Percentiles rank a stretch among this genome's conserved stretches.
Conservation (phyloP, 73 alveolate genomes). For the Stentor roeselii region DNA sequence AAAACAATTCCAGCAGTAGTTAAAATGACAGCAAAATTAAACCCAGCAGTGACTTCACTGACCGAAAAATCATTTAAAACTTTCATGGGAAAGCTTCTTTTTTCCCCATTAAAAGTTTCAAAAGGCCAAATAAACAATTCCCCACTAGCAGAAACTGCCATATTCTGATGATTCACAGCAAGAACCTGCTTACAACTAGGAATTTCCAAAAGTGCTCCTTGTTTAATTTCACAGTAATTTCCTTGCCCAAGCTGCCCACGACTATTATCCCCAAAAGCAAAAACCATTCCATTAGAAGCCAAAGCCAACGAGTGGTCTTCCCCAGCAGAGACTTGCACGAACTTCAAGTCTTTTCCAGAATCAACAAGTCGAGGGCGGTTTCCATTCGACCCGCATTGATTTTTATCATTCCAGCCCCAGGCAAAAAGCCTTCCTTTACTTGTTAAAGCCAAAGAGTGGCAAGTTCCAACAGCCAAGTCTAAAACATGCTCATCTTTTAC, state of each 20-base stretch:
- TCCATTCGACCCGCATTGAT: slow-evolving; percentile 21
- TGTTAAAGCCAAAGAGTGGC: slow-evolving; percentile 79
- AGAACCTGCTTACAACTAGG: slow-evolving; percentile 59
- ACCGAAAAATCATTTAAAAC: slow-evolving; percentile 68
- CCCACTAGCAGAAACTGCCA: slow-evolving; percentile 71
- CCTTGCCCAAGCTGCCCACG: slow-evolving; percentile 94
- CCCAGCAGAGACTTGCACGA: slow-evolving; percentile 66
- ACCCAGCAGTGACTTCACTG: slow-evolving; percentile 77
- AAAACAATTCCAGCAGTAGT: slow-evolving; percentile 77
- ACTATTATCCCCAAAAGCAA: slow-evolving; percentile 80
- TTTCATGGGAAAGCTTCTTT: slow-evolving; percentile 61
- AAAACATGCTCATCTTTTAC: slow-evolving; percentile 63
- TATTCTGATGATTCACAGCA: slow-evolving; percentile 73
- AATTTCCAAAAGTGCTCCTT: slow-evolving; percentile 29
- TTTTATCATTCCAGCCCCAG: slow-evolving; percentile 76
- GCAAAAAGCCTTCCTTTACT: slow-evolving; percentile 86
- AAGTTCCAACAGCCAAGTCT: slow-evolving; percentile 79
- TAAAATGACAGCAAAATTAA: slow-evolving; percentile 79
- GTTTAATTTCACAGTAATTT: slow-evolving; percentile 55
- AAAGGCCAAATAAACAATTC: slow-evolving; percentile 92
- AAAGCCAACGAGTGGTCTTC: slow-evolving; percentile 80
- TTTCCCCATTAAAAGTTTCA: slow-evolving; percentile 66
- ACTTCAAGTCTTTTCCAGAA: not conserved
- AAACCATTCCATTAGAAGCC: slow-evolving; percentile 64
- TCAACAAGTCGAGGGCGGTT: not conserved